Percentiles rank a stretch among this genome's conserved stretches.
These are phyloP conservation scores for Plantago elongata DNA, from an alignment of 257 asterid genomes.

Conservation along the genomic window DNA sequence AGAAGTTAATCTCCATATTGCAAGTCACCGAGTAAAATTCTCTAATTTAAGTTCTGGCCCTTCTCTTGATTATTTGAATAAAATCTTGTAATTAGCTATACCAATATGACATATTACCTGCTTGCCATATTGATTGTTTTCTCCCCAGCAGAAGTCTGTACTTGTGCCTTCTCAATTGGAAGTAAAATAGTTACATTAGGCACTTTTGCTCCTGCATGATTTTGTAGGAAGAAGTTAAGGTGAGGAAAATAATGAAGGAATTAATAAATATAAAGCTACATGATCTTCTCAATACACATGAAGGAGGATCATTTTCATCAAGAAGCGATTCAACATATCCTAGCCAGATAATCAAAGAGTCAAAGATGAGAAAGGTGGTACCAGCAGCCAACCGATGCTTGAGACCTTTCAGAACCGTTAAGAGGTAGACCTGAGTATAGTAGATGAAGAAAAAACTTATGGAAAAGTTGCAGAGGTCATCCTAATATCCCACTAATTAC, in stretches of 20 bases:
- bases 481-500: neutral
- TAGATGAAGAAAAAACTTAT: neutral
- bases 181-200: slow-evolving; percentile 70
- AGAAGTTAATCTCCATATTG: no score
- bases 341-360: slow-evolving; percentile 16
- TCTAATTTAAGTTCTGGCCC: no score
- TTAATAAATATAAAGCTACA: slow-evolving; percentile 12
- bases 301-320: neutral
- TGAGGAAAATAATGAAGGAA: slow-evolving; percentile 13
- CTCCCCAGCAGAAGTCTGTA: slow-evolving; percentile 61
- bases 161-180: slow-evolving; percentile 55
- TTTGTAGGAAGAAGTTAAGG: slow-evolving; percentile 15
- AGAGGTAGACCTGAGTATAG: slow-evolving; percentile 70
- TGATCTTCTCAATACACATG: slow-evolving; percentile 11
- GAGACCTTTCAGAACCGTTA: slow-evolving; percentile 89
- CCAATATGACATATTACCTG: slow-evolving; percentile 46
- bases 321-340: neutral
- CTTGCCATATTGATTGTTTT: slow-evolving; percentile 63
- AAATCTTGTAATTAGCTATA: slow-evolving; percentile 18
- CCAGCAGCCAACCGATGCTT: slow-evolving; percentile 98
- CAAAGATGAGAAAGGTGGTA: slow-evolving; percentile 34
- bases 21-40: no score
- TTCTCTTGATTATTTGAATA: slow-evolving; percentile 5
- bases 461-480: neutral
- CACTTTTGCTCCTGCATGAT: slow-evolving; percentile 65